A percentile compares a stretch with the other conserved stretches of the same genome.
Evolutionary conservation across 257 asterid genomes (phyloP).

Genomic region (Fraxinus pennsylvanica): DNA sequence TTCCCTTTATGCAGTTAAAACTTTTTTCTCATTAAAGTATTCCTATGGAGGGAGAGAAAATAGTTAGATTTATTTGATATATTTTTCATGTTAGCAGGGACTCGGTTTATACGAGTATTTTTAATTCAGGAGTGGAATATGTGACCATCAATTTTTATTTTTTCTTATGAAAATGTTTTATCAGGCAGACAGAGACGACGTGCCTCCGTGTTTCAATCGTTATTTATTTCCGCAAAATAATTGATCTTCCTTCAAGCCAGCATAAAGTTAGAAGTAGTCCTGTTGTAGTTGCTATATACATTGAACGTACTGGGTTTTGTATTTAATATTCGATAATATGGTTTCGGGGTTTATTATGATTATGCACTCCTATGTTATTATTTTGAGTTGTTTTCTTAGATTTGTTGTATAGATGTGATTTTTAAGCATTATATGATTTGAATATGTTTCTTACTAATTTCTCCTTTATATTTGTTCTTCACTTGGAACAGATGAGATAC

Average conservation of each 20-base stretch:
- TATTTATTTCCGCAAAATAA: too few species aligned
- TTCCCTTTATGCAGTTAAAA: background rate
- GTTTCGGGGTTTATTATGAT: background rate
- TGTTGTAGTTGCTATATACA: background rate
- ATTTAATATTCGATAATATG: background rate
- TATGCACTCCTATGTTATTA: background rate
- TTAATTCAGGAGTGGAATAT: too few species aligned
- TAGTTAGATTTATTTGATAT: background rate
- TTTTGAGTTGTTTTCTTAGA: slow-evolving; percentile 4
- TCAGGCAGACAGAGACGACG: too few species aligned
- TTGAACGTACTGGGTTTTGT: background rate
- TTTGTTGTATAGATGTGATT: background rate
- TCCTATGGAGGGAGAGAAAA: background rate
- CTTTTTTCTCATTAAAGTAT: background rate
- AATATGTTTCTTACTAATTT: background rate
- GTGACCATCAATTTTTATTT: too few species aligned
- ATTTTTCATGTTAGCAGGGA: background rate
- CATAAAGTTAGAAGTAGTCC: too few species aligned
- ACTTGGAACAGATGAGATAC: background rate
- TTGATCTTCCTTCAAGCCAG: too few species aligned
- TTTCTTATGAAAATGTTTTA: too few species aligned
- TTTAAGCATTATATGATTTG: background rate
- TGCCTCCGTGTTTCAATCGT: too few species aligned
- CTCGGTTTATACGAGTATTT: too few species aligned
- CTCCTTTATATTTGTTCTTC: background rate